Evolutionary conservation across 2,329 filamentous ascomycete species (phyloP).

Genomic region (Didymella pinodella): DNA sequence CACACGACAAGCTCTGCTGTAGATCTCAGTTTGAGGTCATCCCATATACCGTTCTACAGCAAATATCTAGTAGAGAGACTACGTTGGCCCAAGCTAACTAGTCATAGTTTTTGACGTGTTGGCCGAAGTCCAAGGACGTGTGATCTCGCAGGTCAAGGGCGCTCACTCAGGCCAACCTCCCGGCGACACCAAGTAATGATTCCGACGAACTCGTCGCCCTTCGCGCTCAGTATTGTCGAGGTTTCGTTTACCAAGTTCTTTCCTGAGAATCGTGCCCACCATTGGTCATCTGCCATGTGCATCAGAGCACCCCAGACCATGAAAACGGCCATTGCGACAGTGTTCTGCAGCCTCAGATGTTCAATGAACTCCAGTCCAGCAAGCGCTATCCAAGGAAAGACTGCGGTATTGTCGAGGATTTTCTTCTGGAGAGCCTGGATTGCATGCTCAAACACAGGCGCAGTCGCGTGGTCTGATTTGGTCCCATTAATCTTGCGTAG

Average conservation of each 20-base stretch:
- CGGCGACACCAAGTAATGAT: slow-evolving; percentile 20
- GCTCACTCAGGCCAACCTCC: slow-evolving; percentile 22
- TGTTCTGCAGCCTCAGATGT: slow-evolving; percentile 13
- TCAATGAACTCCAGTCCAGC: slow-evolving; percentile 20
- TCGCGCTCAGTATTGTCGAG: slow-evolving; percentile 15
- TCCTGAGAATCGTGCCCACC: slow-evolving; percentile 26
- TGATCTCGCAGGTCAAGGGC: neutral
- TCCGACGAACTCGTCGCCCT: slow-evolving; percentile 6
- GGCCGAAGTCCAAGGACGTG: neutral
- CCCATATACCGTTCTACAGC: neutral
- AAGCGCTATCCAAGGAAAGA: slow-evolving; percentile 16
- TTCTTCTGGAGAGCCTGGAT: slow-evolving; percentile 14
- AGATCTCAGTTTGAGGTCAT: neutral
- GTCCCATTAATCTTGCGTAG: slow-evolving; percentile 8
- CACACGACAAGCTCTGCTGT: neutral
- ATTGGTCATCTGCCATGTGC: slow-evolving; percentile 20
- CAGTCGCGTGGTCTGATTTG: slow-evolving; percentile 1
- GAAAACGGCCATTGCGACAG: slow-evolving; percentile 23
- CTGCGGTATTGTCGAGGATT: slow-evolving; percentile 4
- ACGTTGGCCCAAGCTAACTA: neutral
- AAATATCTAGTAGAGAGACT: neutral
- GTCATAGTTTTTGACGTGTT: neutral
- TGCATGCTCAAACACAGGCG: slow-evolving; percentile 17
- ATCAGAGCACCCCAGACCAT: slow-evolving; percentile 30
- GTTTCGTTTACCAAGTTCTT: slow-evolving; percentile 23